Evolutionary conservation across 257 asterid species (phyloP).

Genomic region (Solanum stenotomum): DNA sequence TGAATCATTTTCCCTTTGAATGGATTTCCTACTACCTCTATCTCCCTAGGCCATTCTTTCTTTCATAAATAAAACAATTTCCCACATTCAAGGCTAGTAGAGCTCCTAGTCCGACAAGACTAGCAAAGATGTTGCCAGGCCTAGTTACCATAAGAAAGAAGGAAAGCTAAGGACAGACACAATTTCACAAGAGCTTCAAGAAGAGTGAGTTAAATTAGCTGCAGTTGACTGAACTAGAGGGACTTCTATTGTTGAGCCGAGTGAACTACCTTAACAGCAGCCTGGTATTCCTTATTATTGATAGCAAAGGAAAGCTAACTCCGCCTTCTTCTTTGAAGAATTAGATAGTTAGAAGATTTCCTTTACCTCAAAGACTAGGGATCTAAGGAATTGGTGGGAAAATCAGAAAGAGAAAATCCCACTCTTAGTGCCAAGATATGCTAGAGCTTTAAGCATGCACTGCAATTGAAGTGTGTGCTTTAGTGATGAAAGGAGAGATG

Average conservation of each 20-base stretch:
- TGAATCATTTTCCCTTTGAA: neutral
- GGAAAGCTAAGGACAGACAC: neutral
- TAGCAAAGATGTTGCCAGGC: neutral
- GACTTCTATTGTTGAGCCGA: neutral
- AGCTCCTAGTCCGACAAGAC: neutral
- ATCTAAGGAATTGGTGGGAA: neutral
- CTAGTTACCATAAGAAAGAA: neutral
- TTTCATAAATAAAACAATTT: neutral
- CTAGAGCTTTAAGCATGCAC: neutral
- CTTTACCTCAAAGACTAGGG: neutral
- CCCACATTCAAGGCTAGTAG: neutral
- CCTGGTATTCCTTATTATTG: neutral
- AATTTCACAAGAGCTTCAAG: neutral
- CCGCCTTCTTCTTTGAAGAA: neutral
- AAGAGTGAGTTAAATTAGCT: neutral
- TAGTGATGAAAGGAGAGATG: neutral
- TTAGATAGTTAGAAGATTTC: neutral
- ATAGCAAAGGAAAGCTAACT: neutral
- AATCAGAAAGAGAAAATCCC: neutral
- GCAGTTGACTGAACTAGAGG: neutral
- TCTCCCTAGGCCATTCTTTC: neutral
- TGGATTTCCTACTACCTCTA: neutral
- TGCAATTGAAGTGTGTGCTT: neutral
- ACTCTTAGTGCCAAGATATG: neutral
- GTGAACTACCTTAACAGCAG: neutral